Percentiles rank a stretch among this genome's conserved stretches.
Evolutionary conservation across 495 filamentous ascomycete genomes (phyloP).

Genomic region (Annulohypoxylon bovei): DNA sequence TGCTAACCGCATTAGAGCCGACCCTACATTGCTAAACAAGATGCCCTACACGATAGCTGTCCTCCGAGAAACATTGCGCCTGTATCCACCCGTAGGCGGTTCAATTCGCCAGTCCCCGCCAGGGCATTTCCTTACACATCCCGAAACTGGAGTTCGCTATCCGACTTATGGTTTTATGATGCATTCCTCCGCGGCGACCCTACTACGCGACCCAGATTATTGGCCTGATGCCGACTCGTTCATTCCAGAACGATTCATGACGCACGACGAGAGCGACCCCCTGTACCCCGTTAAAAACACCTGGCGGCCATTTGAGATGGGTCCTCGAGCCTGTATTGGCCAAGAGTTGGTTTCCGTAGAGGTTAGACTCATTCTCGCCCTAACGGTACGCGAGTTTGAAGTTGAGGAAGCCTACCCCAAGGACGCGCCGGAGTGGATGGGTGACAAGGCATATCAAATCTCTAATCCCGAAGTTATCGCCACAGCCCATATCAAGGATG

Average conservation of each 20-base stretch:
- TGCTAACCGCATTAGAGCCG: conserved; percentile 32
- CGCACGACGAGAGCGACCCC: conserved; percentile 36
- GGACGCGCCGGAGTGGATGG: conserved; percentile 34
- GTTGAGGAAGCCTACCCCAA: conserved; percentile 27
- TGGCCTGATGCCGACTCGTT: conserved; percentile 52
- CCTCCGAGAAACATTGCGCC: conserved; percentile 60
- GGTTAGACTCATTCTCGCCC: conserved; percentile 50
- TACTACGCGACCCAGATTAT: conserved; percentile 41
- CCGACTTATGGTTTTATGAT: conserved; percentile 51
- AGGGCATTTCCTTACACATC: conserved; percentile 46
- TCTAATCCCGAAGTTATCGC: conserved; percentile 6
- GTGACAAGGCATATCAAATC: conserved; percentile 29
- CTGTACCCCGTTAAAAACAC: conserved; percentile 46
- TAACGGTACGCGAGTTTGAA: conserved; percentile 43
- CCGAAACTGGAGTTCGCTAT: conserved; percentile 41
- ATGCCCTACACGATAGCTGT: conserved; percentile 58
- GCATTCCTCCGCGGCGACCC: conserved; percentile 38
- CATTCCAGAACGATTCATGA: conserved; percentile 56
- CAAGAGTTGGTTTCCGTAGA: conserved; percentile 61
- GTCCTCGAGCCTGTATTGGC: conserved; percentile 61
- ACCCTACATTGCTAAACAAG: conserved; percentile 54
- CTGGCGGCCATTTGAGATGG: conserved; percentile 60
- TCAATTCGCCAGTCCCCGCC: conserved; percentile 48
- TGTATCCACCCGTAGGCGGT: conserved; percentile 52
- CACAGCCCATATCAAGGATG: conserved; percentile 29